Percentiles rank a stretch among this genome's conserved stretches.
phyloP scores from a whole-genome alignment of 805 yeast species.

The Saturnispora zaruensis region DNA sequence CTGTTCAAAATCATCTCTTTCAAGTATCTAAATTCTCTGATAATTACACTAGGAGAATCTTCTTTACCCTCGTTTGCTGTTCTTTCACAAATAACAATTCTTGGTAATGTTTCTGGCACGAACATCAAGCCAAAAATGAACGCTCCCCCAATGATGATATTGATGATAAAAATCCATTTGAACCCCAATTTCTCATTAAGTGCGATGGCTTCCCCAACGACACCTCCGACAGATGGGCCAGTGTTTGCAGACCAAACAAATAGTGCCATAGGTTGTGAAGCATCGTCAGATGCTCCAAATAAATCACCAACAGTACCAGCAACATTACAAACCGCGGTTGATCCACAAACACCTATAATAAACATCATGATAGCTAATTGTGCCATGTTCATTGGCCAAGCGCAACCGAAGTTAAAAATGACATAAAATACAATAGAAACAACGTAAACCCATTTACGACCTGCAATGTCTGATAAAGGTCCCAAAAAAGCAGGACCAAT shows the following conservation, averaged over 20 bases:
- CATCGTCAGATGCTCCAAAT: slow-evolving; percentile 28
- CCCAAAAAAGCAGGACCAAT: slow-evolving; percentile 31
- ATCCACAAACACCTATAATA: slow-evolving; percentile 27
- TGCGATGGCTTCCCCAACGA: slow-evolving; percentile 30
- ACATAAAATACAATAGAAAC: slow-evolving; percentile 23
- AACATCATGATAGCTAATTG: slow-evolving; percentile 29
- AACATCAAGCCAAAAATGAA: slow-evolving; percentile 18
- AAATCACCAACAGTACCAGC: slow-evolving; percentile 32
- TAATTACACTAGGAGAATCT: slow-evolving; percentile 16
- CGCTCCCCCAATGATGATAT: slow-evolving; percentile 26
- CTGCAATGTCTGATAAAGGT: slow-evolving; percentile 31
- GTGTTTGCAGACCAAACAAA: slow-evolving; percentile 30
- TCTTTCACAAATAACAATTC: slow-evolving; percentile 28
- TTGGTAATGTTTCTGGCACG: slow-evolving; percentile 31
- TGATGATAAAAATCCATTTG: slow-evolving; percentile 29
- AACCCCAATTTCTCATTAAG: slow-evolving; percentile 25
- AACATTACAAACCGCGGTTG: slow-evolving; percentile 28
- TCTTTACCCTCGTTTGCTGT: slow-evolving; percentile 20
- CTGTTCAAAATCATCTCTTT: slow-evolving; percentile 14
- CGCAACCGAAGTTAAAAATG: slow-evolving; percentile 29
- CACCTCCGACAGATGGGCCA: slow-evolving; percentile 31
- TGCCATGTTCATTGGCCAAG: slow-evolving; percentile 28
- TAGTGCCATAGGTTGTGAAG: slow-evolving; percentile 30
- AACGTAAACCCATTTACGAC: slow-evolving; percentile 32
- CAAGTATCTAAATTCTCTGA: slow-evolving; percentile 23